Evolutionary conservation across 2,329 filamentous ascomycete genomes (phyloP), one percentile per base, ranked within the genome.

Genomic region (Fusarium siculi): DNA sequence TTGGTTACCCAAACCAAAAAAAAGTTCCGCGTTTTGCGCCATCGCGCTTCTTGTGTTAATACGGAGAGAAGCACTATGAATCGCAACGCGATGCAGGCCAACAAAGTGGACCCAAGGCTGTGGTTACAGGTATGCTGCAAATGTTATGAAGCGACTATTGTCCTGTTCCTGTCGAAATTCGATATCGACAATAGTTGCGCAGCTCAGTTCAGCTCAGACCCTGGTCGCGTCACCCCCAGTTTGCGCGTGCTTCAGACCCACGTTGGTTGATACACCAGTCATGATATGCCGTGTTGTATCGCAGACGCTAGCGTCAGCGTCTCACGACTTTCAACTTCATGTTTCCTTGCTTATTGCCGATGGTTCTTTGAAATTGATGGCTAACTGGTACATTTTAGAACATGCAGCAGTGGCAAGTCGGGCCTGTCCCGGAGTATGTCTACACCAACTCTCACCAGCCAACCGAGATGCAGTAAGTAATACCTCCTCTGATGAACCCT

Each of bases 341-440:
- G 52, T 60, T 71, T 50, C 65, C 50, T 68, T 60, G 56, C 66
- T 47, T 70, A 28, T 47, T 46, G 57, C 63, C 44, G 42, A 62
- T 58, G 37, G n/a, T 55, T 42, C n/a, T 34, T 15, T 23, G 43
- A 62, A 30, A 34, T 19, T 43, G 56, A 50, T 55, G 50, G 71
- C 75, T 76, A 71, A 81, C 76, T 77, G 37, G 44, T 58, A 47
- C 75, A 75, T 63, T 56, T 64, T 65, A 88, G 87, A 86, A 82
- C 82, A 89, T 89, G 87, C 86, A 89, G 84, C 87, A 89, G 82
- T 89, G 87, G 87, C 86, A 89, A 82, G 86, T 89, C 81, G 87
- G 87, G 83, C 87, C 87, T 76, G 85, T 89, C 82, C 87, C 87
- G 83, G 87, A 88, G 82, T 88, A 88, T 83, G 85, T 89, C 77